phyloP scores from a whole-genome alignment of 2,329 filamentous ascomycete species.

The Ophiostoma australiae region DNA sequence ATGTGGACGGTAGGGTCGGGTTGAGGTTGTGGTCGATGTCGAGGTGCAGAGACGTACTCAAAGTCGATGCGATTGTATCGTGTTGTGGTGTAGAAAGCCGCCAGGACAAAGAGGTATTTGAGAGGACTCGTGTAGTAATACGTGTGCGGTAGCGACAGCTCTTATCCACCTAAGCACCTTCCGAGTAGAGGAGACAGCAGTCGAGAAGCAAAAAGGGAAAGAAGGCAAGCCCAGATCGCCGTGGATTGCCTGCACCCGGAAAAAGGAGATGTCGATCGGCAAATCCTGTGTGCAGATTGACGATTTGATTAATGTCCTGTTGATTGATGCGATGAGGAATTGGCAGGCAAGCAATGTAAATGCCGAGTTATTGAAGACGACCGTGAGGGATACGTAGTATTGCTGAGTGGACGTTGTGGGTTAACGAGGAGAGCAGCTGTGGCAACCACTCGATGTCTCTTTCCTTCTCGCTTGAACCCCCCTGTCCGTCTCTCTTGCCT shows the following conservation, averaged over 20 bases:
- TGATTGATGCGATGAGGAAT: not conserved
- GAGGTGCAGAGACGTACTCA: not conserved
- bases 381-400: slow-evolving; percentile 5
- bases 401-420: not conserved
- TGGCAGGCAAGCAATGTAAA: not conserved
- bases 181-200: not conserved
- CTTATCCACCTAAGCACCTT: not conserved
- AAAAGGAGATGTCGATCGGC: slow-evolving; percentile 12
- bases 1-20: not conserved
- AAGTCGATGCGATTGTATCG: not conserved
- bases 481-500: not conserved
- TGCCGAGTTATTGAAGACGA: not conserved
- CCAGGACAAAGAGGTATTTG: not conserved
- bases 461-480: not conserved
- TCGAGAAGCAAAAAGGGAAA: not conserved
- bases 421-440: slow-evolving; percentile 10
- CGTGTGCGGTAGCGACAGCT: not conserved
- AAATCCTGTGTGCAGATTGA: not conserved
- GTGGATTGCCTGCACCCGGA: not conserved
- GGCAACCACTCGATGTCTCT: not conserved
- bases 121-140: not conserved
- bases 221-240: not conserved
- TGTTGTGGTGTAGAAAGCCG: not conserved
- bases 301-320: not conserved
- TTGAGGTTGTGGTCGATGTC: not conserved